Evolutionary conservation across 2,329 filamentous ascomycete species (phyloP).

Genomic region (Davidsoniella eucalypti): DNA sequence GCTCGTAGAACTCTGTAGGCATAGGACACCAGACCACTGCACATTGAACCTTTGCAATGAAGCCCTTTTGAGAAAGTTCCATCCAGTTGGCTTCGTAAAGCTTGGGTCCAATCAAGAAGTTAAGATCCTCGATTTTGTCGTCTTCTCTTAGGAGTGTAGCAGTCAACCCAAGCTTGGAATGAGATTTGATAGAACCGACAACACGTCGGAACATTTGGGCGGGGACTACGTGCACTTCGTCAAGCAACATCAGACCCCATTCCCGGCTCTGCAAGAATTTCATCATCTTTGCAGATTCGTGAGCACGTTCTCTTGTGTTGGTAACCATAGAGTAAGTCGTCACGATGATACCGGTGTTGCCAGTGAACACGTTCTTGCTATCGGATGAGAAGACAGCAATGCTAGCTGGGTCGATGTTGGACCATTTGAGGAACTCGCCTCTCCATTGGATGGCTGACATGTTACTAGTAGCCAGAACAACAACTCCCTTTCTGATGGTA

Average conservation of each 20-base stretch:
- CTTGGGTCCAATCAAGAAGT: conserved; percentile 94
- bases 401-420: conserved; percentile 80
- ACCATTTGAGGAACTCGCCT: conserved; percentile 95
- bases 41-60: conserved; percentile 93
- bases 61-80: conserved; percentile 89
- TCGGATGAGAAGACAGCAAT: conserved; percentile 92
- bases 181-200: conserved; percentile 81
- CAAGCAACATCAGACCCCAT: conserved; percentile 93
- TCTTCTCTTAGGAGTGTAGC: conserved; percentile 90
- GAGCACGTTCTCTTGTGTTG: conserved; percentile 67
- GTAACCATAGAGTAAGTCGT: conserved; percentile 99
- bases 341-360: conserved; percentile 89
- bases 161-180: conserved; percentile 87
- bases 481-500: conserved; percentile 91
- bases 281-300: conserved; percentile 97
- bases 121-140: conserved; percentile 94
- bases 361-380: conserved; percentile 70
- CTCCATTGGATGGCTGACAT: conserved; percentile 98
- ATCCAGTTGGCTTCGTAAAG: conserved; percentile 99
- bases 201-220: conserved; percentile 93
- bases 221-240: conserved; percentile 95
- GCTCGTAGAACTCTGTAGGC: conserved; percentile 94
- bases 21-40: conserved; percentile 99
- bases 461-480: conserved; percentile 88
- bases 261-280: conserved; percentile 75